Percentiles rank a stretch among this genome's conserved stretches.
These are phyloP conservation scores for Micractinium sp. DNA, from an alignment of 139 green algal genomes.

Conservation along the genomic window DNA sequence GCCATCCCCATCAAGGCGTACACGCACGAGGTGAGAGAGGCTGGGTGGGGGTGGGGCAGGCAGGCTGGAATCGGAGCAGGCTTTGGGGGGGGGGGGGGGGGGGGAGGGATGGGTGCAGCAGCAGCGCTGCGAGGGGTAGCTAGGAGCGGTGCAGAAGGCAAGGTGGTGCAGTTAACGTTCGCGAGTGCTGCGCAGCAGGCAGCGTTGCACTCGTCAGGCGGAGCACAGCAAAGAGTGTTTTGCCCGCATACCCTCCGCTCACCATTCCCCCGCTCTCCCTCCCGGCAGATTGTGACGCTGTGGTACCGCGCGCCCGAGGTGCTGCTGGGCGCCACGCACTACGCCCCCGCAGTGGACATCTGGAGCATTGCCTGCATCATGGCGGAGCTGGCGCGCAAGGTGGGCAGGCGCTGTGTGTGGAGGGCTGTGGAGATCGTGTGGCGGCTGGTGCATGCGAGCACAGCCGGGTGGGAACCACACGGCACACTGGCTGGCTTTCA, in stretches of 20 bases:
- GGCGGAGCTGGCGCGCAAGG: slow-evolving; percentile 81
- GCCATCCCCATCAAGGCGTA: slow-evolving; percentile 98
- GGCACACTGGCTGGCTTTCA: too few relatives aligned
- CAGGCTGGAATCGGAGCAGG: background rate
- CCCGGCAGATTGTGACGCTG: slow-evolving; percentile 91
- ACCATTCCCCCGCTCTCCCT: background rate
- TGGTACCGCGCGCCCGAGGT: slow-evolving; percentile 99
- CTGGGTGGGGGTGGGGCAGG: background rate
- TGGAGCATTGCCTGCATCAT: slow-evolving; percentile 99
- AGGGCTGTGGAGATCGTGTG: background rate
- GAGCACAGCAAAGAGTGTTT: background rate
- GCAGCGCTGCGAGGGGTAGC: background rate
- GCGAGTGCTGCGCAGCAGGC: background rate
- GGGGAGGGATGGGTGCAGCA: too few relatives aligned
- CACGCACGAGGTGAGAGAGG: slow-evolving; percentile 91
- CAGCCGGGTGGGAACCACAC: background rate
- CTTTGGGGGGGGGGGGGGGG: background rate
- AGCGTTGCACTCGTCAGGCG: background rate
- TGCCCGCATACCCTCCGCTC: background rate
- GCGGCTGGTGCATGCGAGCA: background rate
- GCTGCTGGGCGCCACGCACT: slow-evolving; percentile 94
- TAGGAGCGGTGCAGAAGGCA: background rate
- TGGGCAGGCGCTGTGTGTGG: background rate
- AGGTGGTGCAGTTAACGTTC: background rate
- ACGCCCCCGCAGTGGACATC: slow-evolving; percentile 97